These are phyloP conservation scores for Erigeron philadelphicus DNA, from an alignment of 140 eudicot genomes.

Conservation along the genomic window DNA sequence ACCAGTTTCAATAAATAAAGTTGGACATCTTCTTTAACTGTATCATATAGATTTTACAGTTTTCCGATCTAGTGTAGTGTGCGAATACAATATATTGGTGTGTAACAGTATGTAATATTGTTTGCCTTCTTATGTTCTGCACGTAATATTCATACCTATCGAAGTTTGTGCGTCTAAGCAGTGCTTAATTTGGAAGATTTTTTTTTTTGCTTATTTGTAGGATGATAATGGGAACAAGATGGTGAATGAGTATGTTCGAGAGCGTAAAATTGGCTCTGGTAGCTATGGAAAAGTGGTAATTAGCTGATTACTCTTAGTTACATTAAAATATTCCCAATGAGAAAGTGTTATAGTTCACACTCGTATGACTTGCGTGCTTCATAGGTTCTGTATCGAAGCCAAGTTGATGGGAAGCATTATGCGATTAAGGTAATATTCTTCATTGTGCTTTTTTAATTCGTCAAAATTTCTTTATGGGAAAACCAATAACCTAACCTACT, in stretches of 20 bases:
- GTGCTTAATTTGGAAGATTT: background rate
- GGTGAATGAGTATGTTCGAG: constrained; percentile 80
- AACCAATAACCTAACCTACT: constrained; percentile 17
- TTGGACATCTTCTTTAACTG: background rate
- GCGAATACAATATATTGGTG: background rate
- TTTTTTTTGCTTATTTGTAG: constrained; percentile 31
- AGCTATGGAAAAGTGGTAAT: constrained; percentile 98
- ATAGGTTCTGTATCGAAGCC: constrained; percentile 85
- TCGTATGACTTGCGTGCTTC: constrained; percentile 19
- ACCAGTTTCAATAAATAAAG: background rate
- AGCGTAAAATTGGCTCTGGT: constrained; percentile 80
- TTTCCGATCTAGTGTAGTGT: background rate
- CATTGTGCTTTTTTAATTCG: background rate
- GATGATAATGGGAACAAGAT: constrained; percentile 85
- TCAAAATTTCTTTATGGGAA: background rate
- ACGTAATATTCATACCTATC: background rate
- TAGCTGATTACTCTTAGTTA: constrained; percentile 26
- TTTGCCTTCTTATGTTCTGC: background rate
- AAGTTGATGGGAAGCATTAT: constrained; percentile 75
- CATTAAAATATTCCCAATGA: background rate
- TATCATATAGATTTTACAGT: background rate
- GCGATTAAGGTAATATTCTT: constrained; percentile 75
- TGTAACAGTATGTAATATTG: background rate
- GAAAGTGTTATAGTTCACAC: constrained; percentile 13
- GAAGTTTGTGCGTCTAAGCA: constrained; percentile 8